These are phyloP conservation scores for Alternaria ventricosa DNA, from an alignment of 2,329 filamentous ascomycete species.

Conservation along the genomic window DNA sequence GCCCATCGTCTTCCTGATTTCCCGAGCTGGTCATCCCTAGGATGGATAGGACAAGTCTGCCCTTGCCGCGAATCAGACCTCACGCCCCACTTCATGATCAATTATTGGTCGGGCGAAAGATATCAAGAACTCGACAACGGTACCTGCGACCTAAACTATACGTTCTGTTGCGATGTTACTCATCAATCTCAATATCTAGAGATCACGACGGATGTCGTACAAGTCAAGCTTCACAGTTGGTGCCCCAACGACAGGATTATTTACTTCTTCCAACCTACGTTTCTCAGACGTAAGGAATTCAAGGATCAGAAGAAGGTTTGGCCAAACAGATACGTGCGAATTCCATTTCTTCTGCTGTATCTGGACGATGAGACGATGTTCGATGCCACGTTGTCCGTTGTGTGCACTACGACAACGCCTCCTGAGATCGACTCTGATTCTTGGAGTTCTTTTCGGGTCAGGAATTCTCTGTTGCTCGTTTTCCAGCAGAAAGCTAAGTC, in stretches of 20 bases:
- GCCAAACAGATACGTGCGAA: background rate
- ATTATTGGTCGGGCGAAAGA: background rate
- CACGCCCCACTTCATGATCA: background rate
- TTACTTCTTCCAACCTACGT: background rate
- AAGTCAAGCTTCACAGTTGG: background rate
- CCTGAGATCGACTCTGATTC: background rate
- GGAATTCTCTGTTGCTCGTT: accelerated
- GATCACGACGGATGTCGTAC: background rate
- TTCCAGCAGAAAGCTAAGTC: background rate
- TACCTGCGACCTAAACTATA: background rate
- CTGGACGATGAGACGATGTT: background rate
- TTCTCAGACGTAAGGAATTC: background rate
- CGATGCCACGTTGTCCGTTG: background rate
- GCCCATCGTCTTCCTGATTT: background rate
- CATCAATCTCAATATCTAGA: background rate
- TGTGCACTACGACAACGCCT: background rate
- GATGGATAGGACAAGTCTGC: background rate
- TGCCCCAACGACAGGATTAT: accelerated
- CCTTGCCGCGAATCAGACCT: accelerated
- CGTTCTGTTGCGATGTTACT: accelerated
- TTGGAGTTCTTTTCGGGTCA: background rate
- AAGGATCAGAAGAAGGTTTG: background rate
- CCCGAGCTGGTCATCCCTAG: background rate
- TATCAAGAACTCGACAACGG: background rate
- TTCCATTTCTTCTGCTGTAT: accelerated